A percentile compares a stretch with the other conserved stretches of the same genome.
Evolutionary conservation across 129 eudicot genomes (phyloP).

Genomic region (Lactuca sativa): DNA sequence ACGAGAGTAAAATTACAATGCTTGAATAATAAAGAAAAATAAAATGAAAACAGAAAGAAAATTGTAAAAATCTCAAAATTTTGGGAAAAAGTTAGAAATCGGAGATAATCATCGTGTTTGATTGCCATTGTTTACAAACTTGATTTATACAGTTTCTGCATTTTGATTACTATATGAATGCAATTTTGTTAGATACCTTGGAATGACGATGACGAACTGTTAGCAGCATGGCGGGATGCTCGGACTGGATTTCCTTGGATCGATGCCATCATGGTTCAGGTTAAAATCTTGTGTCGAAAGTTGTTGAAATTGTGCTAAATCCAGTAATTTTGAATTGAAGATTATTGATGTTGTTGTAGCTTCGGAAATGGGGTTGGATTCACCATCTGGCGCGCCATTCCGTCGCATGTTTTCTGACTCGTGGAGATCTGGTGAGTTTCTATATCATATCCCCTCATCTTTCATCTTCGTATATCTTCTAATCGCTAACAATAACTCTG

Average conservation of each 20-base stretch:
- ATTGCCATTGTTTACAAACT: background rate
- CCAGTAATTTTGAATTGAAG: background rate
- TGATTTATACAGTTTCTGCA: slow-evolving; percentile 2
- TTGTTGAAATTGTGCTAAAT: slow-evolving; percentile 1
- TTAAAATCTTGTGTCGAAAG: slow-evolving; percentile 18
- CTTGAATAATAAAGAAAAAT: too few species aligned
- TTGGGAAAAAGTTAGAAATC: too few species aligned
- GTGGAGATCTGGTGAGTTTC: slow-evolving; percentile 77
- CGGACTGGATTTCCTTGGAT: slow-evolving; percentile 95
- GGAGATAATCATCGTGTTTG: too few species aligned
- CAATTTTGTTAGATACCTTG: slow-evolving; percentile 66
- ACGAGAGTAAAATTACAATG: too few species aligned
- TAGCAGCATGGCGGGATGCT: slow-evolving; percentile 86
- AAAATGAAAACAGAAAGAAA: too few species aligned
- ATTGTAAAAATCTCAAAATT: too few species aligned
- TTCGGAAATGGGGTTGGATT: slow-evolving; percentile 91
- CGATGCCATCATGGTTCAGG: slow-evolving; percentile 96
- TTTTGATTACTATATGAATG: background rate
- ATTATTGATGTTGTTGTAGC: slow-evolving; percentile 42
- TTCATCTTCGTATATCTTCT: background rate
- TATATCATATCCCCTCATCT: slow-evolving; percentile 15
- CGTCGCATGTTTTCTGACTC: slow-evolving; percentile 90
- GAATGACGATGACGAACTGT: slow-evolving; percentile 64
- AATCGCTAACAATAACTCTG: background rate
- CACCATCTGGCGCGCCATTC: slow-evolving; percentile 95